A percentile compares a stretch with the other conserved stretches of the same genome.
phyloP scores from a whole-genome alignment of 2,329 filamentous ascomycete species.

The Trichoderma cornu-damae region DNA sequence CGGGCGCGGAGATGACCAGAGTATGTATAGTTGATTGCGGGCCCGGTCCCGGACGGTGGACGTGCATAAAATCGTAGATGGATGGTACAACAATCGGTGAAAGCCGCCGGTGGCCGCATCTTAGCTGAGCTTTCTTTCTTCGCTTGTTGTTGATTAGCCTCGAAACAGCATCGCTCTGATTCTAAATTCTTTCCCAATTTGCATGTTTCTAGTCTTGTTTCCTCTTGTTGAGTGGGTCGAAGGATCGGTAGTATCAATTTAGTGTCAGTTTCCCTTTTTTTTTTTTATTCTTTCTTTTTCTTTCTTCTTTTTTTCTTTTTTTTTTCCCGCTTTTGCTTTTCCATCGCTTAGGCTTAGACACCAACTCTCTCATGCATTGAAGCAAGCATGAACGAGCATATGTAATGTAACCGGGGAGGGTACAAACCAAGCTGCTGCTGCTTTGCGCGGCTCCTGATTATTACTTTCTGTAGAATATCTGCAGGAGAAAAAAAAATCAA shows the following conservation, averaged over 20 bases:
- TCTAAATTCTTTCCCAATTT: not conserved
- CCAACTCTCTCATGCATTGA: not conserved
- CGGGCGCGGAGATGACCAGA: not conserved
- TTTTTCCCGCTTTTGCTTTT: not conserved
- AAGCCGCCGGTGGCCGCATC: not conserved
- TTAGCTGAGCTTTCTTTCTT: not conserved
- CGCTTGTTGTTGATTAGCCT: conserved; percentile 6
- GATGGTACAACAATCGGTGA: not conserved
- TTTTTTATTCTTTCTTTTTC: not conserved
- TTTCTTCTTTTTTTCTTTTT: not conserved
- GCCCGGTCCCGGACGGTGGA: not conserved
- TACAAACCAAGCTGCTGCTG: not conserved
- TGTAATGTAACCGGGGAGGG: no score
- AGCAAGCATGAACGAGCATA: not conserved
- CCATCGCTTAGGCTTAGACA: not conserved
- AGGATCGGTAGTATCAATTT: not conserved
- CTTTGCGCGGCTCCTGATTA: conserved; percentile 26
- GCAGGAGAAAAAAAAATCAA: conserved; percentile 23
- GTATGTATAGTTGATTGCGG: not conserved
- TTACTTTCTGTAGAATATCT: conserved; percentile 56
- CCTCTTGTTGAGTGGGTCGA: not conserved
- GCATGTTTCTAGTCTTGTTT: not conserved
- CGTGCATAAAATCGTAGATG: not conserved
- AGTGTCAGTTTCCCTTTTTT: not conserved
- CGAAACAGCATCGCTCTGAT: not conserved